These are phyloP conservation scores for Tetratostichococcus sp. DNA, from an alignment of 139 green algal species.

Conservation along the genomic window DNA sequence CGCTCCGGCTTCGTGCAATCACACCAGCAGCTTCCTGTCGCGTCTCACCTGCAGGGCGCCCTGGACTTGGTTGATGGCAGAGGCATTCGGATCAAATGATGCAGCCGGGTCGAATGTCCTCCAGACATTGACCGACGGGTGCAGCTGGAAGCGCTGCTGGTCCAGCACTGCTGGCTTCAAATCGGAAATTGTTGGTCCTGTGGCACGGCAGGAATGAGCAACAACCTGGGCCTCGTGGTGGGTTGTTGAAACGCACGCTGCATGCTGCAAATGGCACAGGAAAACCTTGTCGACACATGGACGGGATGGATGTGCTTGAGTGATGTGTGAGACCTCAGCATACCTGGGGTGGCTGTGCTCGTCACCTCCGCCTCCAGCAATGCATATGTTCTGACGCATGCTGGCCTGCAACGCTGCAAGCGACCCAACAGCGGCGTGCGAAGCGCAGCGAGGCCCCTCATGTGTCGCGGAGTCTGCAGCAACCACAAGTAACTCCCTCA, in stretches of 20 bases:
- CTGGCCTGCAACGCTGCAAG: not conserved
- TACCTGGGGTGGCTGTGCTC: too few relatives aligned
- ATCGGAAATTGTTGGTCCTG: too few relatives aligned
- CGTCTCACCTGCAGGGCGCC: constrained; percentile 13
- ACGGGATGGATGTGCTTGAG: too few relatives aligned
- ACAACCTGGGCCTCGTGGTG: too few relatives aligned
- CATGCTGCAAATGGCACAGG: too few relatives aligned
- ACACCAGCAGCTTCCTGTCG: too few relatives aligned
- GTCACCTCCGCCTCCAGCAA: not conserved
- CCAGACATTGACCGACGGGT: constrained; percentile 10
- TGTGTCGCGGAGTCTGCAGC: not conserved
- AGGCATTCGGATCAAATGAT: not conserved
- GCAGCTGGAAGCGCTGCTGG: constrained; percentile 20
- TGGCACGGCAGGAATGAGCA: too few relatives aligned
- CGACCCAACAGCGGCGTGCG: too few relatives aligned
- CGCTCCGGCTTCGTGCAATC: not conserved
- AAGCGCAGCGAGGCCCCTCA: not conserved
- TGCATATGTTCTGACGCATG: not conserved
- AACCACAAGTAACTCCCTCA: not conserved
- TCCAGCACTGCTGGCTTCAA: constrained; percentile 12
- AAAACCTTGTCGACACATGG: too few relatives aligned
- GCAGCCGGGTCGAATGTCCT: constrained; percentile 3
- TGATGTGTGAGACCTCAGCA: not conserved
- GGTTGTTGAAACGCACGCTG: too few relatives aligned
- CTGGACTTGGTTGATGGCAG: not conserved